Percentiles rank a stretch among this genome's conserved stretches.
Conservation (phyloP, 2,329 filamentous ascomycete species). For the Trichoderma simmonsii region DNA sequence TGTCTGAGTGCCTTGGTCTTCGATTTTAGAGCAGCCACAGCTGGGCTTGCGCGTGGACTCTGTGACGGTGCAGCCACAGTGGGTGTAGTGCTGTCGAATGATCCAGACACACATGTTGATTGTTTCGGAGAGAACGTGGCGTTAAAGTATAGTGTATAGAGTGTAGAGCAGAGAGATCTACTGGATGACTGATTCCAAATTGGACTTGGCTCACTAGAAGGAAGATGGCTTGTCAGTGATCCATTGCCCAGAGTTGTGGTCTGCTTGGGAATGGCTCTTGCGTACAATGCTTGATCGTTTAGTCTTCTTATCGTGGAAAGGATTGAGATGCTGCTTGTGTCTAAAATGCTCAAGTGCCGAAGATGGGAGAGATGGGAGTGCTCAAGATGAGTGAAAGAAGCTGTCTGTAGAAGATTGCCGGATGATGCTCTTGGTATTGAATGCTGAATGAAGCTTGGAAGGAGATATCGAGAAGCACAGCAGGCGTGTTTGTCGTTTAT, state of each 20-base stretch:
- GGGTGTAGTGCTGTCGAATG: slow-evolving; percentile 31
- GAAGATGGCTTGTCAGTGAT: not conserved
- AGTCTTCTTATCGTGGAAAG: not conserved
- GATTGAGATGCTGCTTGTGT: not conserved
- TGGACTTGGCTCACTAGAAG: not conserved
- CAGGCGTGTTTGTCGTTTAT: slow-evolving; percentile 18
- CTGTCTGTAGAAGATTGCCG: not conserved
- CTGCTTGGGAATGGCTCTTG: not conserved
- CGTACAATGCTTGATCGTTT: not conserved
- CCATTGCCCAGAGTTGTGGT: not conserved
- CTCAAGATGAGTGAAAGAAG: not conserved
- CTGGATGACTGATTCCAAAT: not conserved
- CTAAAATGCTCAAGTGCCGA: not conserved
- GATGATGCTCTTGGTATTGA: slow-evolving; percentile 1
- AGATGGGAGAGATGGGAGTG: not conserved
- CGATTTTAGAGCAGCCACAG: slow-evolving; percentile 28
- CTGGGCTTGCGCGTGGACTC: slow-evolving; percentile 29
- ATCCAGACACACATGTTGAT: slow-evolving; percentile 36
- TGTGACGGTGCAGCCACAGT: slow-evolving; percentile 32
- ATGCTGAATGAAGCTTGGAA: slow-evolving; percentile 13
- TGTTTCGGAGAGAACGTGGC: not conserved
- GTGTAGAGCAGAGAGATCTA: not conserved
- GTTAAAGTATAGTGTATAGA: not conserved
- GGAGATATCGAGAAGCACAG: slow-evolving; percentile 9
- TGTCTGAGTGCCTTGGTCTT: slow-evolving; percentile 28